A percentile compares a stretch with the other conserved stretches of the same genome.
phyloP scores from a whole-genome alignment of 108 stramenopile species.

The Nitzschia inconspicua region DNA sequence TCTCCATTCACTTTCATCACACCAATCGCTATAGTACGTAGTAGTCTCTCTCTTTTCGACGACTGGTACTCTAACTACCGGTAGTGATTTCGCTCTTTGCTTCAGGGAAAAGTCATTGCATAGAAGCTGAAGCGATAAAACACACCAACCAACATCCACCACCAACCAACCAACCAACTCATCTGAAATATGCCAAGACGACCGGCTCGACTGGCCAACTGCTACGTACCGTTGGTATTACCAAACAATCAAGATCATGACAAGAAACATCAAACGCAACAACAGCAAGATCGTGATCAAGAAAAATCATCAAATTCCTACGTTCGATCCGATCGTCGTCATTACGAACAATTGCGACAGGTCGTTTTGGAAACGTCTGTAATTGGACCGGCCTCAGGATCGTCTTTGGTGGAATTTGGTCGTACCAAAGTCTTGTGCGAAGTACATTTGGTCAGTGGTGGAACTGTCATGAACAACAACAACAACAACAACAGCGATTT shows the following conservation, averaged over 20 bases:
- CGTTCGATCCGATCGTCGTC: slow-evolving; percentile 7
- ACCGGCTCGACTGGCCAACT: slow-evolving; percentile 55
- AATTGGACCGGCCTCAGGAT: slow-evolving; percentile 44
- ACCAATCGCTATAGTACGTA: too few relatives aligned
- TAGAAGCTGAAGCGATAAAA: too few relatives aligned
- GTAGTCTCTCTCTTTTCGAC: too few relatives aligned
- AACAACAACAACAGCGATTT: slow-evolving; percentile 14
- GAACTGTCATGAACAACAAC: slow-evolving; percentile 14
- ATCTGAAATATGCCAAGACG: slow-evolving; percentile 28
- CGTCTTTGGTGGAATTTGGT: slow-evolving; percentile 74
- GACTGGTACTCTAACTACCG: too few relatives aligned
- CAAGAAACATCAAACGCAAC: slow-evolving; percentile 6
- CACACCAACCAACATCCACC: too few relatives aligned
- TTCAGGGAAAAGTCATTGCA: too few relatives aligned
- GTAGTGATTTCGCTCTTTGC: too few relatives aligned
- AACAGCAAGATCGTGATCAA: background rate
- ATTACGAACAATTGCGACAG: slow-evolving; percentile 42
- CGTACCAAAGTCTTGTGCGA: slow-evolving; percentile 76
- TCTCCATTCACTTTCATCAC: too few relatives aligned
- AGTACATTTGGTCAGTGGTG: slow-evolving; percentile 29
- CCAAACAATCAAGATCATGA: background rate
- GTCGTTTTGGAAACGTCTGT: slow-evolving; percentile 41
- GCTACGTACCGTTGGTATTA: slow-evolving; percentile 63
- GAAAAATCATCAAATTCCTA: slow-evolving; percentile 1
- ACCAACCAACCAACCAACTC: too few relatives aligned